Evolutionary conservation across 805 yeast genomes (phyloP), one percentile per base, ranked within the genome.

Genomic region (Starmerella davenportii): DNA sequence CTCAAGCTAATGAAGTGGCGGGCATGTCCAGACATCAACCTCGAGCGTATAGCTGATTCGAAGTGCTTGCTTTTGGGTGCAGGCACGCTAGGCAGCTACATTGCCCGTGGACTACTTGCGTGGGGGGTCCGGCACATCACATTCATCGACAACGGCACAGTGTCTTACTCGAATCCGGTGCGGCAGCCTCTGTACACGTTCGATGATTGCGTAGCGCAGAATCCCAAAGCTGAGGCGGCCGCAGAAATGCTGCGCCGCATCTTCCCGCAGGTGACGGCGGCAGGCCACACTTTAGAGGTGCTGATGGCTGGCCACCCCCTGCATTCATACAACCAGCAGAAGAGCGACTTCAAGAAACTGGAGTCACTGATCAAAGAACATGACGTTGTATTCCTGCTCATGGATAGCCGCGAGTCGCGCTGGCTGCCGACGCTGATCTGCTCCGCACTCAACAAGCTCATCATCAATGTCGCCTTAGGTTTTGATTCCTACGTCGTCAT

Each of bases 241-340:
- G 90, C 94, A 0, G 64, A 61, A 15, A 69, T 82, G 0, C 56
- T 90, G 46, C 69, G 66, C 46, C 70, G 65, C 47, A 74, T 90
- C 1, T 85, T 78, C 45, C 98, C 98, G 0, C 68, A 79, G 0
- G 81, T 80, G 5, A 61, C 68, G 20, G 60, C 84, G 0, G 41
- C 51, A 5, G 96, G 95, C 0, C 55, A 63, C 35, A 60, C 62
- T 23, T 47, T 90, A 23, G 87, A 77, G 43, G 79, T 90, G 3
- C 96, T 98, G 1, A 90, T 90, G 98, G 79, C 84, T 18, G 99
- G 96, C 0, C 98, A 90, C 55, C 77, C 90, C 0, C 59, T 80
- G 0, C 67, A 72, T 0, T 67, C 72, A 46, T 80, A 73, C 46
- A 52, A 47, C 0, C 59, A 54, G 20, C 76, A 74, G 43, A 53